Percentiles rank a stretch among this genome's conserved stretches.
phyloP scores from a whole-genome alignment of 169 alveolate genomes.

The Cryptosporidium ryanae region DNA sequence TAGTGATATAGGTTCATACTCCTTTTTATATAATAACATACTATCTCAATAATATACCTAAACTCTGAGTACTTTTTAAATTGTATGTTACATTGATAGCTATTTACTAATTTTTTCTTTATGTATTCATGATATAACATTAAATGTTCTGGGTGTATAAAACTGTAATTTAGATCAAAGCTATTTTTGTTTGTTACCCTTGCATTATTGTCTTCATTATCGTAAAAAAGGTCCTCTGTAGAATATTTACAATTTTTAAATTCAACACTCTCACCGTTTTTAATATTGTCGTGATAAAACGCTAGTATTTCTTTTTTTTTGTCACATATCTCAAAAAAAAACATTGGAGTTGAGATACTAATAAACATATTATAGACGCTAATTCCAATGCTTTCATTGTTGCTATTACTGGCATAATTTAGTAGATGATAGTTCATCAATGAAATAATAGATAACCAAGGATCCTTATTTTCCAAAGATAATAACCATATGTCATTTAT shows the following conservation, averaged over 20 bases:
- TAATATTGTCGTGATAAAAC: slow-evolving; percentile 8
- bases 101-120: not conserved
- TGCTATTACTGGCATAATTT: not conserved
- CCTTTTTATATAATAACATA: slow-evolving; percentile 57
- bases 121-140: slow-evolving; percentile 28
- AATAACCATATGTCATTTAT: slow-evolving; percentile 16
- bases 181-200: not conserved
- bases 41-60: slow-evolving; percentile 42
- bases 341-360: slow-evolving; percentile 23
- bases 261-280: not conserved
- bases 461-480: slow-evolving; percentile 37
- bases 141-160: slow-evolving; percentile 66
- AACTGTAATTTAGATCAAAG: slow-evolving; percentile 46
- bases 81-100: not conserved
- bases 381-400: not conserved
- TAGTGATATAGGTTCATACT: slow-evolving; percentile 57
- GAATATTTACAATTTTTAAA: not conserved
- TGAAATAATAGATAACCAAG: slow-evolving; percentile 43
- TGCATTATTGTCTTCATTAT: not conserved
- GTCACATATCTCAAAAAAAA: slow-evolving; percentile 21
- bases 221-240: not conserved
- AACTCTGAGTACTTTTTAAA: slow-evolving; percentile 5
- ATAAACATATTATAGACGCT: slow-evolving; percentile 5
- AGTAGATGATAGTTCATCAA: slow-evolving; percentile 15
- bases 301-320: not conserved